Conservation (phyloP, 306 rosid species). For the Glycine soja region DNA sequence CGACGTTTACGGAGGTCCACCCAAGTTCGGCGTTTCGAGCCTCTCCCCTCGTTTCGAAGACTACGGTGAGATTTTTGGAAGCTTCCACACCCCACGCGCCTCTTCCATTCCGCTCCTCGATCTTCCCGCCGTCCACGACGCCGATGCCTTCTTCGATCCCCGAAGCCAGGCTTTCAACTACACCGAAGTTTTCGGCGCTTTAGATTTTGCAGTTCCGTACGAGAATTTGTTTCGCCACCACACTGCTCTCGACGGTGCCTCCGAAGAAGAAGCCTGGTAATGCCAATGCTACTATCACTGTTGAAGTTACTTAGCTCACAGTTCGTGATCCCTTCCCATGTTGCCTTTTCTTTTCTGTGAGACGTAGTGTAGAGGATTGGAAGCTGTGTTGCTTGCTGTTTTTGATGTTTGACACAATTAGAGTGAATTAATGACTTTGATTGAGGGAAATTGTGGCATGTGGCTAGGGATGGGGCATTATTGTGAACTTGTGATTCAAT, state of each 20-base stretch:
- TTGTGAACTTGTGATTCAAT: constrained; percentile 3
- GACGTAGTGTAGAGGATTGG: background rate
- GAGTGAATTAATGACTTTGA: too few species aligned
- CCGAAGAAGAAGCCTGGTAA: background rate
- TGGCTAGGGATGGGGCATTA: background rate
- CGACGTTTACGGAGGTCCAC: constrained; percentile 28
- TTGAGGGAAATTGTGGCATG: background rate
- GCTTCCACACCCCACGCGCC: constrained; percentile 18
- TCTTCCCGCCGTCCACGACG: background rate
- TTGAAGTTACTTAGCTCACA: background rate
- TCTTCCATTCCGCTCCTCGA: constrained; percentile 15
- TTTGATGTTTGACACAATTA: background rate
- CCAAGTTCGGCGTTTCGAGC: constrained; percentile 2
- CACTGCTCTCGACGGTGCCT: background rate
- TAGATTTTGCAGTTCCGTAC: background rate
- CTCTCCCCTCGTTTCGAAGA: constrained; percentile 29
- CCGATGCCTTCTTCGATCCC: constrained; percentile 22
- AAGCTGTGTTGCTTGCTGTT: background rate
- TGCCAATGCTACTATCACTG: background rate
- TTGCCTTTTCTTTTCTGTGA: constrained; percentile 26
- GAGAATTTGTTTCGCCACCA: background rate
- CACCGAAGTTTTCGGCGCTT: constrained; percentile 8
- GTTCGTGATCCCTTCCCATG: background rate
- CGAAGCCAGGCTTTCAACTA: constrained; percentile 8
- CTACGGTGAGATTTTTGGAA: constrained; percentile 16